These are phyloP conservation scores for Nadsonia starkeyi-henricii DNA, from an alignment of 1,139 yeast species.

Conservation along the genomic window DNA sequence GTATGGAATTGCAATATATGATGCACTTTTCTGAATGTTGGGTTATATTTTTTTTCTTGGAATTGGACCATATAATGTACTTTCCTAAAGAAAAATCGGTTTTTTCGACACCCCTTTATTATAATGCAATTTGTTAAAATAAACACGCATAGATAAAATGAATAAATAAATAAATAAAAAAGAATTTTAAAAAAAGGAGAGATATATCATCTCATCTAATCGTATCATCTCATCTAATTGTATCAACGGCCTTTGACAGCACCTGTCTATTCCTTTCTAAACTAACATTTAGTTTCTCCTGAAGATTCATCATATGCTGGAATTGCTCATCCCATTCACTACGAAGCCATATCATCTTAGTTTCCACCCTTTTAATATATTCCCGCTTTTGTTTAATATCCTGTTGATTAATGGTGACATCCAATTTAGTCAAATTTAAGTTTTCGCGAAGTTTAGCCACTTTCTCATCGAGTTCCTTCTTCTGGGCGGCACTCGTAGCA, in stretches of 20 bases:
- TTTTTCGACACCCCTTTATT: too few relatives aligned
- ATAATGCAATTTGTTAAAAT: too few relatives aligned
- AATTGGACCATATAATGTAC: too few relatives aligned
- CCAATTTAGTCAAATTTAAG: not conserved
- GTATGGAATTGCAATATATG: too few relatives aligned
- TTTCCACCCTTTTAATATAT: not conserved
- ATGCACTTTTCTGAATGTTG: too few relatives aligned
- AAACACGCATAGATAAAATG: too few relatives aligned
- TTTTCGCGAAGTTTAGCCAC: not conserved
- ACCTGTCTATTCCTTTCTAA: not conserved
- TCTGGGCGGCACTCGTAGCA: not conserved
- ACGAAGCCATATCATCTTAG: not conserved
- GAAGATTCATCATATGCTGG: not conserved
- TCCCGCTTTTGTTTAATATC: not conserved
- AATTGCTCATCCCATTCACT: not conserved
- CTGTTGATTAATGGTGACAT: not conserved
- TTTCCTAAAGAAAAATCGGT: too few relatives aligned
- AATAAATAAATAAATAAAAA: too few relatives aligned
- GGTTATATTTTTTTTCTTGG: too few relatives aligned
- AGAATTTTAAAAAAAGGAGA: too few relatives aligned
- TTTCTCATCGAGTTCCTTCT: not conserved
- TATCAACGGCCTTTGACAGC: not conserved
- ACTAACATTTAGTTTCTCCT: not conserved
- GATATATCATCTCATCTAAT: too few relatives aligned
- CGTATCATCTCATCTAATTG: too few relatives aligned